These are phyloP conservation scores for Oryza glumipatula DNA, from an alignment of 176 grass and related monocot genomes.

Conservation along the genomic window DNA sequence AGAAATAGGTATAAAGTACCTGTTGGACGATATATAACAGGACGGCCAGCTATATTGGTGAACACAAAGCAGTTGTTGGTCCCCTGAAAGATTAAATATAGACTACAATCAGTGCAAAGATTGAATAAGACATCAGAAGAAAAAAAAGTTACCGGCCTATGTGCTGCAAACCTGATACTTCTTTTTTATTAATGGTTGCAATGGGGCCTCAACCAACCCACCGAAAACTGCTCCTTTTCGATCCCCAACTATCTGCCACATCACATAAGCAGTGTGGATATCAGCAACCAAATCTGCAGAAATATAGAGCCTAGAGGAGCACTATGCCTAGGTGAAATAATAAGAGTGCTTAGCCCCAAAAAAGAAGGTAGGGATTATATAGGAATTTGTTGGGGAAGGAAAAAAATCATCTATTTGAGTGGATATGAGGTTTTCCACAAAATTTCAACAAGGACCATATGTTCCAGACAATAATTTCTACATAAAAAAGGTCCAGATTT, in stretches of 20 bases:
- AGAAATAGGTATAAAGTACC: slow-evolving; percentile 51
- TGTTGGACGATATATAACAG: slow-evolving; percentile 88
- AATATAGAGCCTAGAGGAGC: neutral
- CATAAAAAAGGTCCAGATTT: neutral
- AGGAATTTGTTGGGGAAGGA: neutral
- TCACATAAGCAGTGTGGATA: neutral
- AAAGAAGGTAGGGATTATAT: neutral
- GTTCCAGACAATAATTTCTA: neutral
- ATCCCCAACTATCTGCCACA: slow-evolving; percentile 80
- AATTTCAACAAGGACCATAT: neutral
- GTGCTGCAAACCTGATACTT: slow-evolving; percentile 82
- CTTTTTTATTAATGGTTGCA: slow-evolving; percentile 85
- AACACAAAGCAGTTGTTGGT: slow-evolving; percentile 88
- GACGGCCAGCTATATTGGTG: slow-evolving; percentile 65
- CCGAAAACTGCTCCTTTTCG: slow-evolving; percentile 92
- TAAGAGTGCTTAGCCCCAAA: neutral
- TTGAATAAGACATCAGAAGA: slow-evolving; percentile 10
- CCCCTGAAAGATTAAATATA: slow-evolving; percentile 59
- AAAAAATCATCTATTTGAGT: neutral
- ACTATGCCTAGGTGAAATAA: neutral
- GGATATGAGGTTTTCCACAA: neutral
- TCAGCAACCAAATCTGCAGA: slow-evolving; percentile 19
- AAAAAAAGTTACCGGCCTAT: slow-evolving; percentile 20
- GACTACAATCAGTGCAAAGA: slow-evolving; percentile 16
- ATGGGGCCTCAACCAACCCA: slow-evolving; percentile 84